Evolutionary conservation across 768 basidiomycete genomes (phyloP).

Genomic region (Rossbeevera mucosa): DNA sequence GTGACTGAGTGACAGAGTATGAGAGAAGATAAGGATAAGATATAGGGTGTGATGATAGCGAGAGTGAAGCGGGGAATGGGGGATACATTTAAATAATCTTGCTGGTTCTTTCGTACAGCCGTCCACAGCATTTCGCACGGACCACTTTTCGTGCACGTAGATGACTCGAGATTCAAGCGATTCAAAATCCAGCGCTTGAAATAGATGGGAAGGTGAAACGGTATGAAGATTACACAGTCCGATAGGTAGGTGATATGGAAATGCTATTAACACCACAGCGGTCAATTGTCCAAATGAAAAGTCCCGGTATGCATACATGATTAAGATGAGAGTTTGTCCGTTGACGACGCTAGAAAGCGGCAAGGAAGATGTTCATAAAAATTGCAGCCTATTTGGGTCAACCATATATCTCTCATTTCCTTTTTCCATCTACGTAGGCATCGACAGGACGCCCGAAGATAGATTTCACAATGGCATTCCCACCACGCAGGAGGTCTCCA

Average conservation of each 20-base stretch:
- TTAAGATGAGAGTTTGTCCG: conserved; percentile 5
- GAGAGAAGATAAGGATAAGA: conserved; percentile 20
- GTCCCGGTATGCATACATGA: background rate
- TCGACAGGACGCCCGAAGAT: conserved; percentile 22
- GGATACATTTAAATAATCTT: background rate
- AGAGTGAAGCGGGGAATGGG: background rate
- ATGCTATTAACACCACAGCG: conserved; percentile 1
- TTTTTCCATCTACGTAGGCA: conserved; percentile 34
- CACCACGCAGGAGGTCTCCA: conserved; percentile 34
- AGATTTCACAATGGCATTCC: conserved; percentile 28
- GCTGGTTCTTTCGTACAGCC: conserved; percentile 6
- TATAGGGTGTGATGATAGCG: background rate
- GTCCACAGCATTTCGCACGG: conserved; percentile 5
- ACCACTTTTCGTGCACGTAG: background rate
- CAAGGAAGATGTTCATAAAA: conserved; percentile 34
- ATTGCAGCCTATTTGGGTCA: conserved; percentile 44
- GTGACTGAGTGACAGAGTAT: too few species aligned
- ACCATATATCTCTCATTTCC: conserved; percentile 44
- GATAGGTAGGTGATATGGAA: background rate
- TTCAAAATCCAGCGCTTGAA: background rate
- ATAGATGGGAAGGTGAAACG: background rate
- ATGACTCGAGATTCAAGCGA: background rate
- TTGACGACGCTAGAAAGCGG: background rate
- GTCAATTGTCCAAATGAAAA: conserved; percentile 7
- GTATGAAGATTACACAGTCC: conserved; percentile 1